Evolutionary conservation across 768 basidiomycete species (phyloP).

Genomic region (Serendipita vermifera): DNA sequence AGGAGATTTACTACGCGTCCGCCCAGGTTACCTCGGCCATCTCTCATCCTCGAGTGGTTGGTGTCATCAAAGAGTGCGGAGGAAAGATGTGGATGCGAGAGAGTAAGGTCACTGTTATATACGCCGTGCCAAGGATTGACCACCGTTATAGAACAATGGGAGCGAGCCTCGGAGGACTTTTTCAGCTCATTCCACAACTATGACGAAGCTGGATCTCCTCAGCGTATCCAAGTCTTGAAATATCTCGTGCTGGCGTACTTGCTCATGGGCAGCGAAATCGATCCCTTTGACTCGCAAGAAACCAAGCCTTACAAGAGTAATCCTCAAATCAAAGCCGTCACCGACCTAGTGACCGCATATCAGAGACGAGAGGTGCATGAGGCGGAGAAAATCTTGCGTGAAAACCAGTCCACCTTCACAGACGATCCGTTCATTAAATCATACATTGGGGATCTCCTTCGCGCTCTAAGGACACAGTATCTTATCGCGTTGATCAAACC

Average conservation of each 20-base stretch:
- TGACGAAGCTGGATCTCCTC: conserved; percentile 93
- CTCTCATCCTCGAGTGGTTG: conserved; percentile 96
- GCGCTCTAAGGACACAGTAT: conserved; percentile 89
- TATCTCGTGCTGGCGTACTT: conserved; percentile 97
- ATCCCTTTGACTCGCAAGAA: conserved; percentile 98
- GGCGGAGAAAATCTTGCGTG: conserved; percentile 92
- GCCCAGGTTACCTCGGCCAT: conserved; percentile 89
- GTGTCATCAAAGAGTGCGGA: conserved; percentile 97
- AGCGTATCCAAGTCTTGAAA: conserved; percentile 95
- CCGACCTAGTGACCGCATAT: conserved; percentile 90
- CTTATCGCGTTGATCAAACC: conserved; percentile 97
- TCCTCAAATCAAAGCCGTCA: conserved; percentile 96
- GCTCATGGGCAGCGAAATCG: conserved; percentile 96
- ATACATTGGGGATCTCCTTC: conserved; percentile 94
- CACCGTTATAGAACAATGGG: conserved; percentile 67
- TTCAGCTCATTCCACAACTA: conserved; percentile 99
- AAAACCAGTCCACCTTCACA: conserved; percentile 91
- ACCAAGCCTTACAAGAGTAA: conserved; percentile 99
- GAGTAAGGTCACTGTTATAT: conserved; percentile 37
- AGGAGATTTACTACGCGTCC: conserved; percentile 97
- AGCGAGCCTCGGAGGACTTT: conserved; percentile 92
- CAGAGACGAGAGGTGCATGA: conserved; percentile 91
- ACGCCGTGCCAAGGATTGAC: not conserved
- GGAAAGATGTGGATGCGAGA: conserved; percentile 99
- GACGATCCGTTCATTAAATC: conserved; percentile 85